These are phyloP conservation scores for Camelina neglecta DNA, from an alignment of 345 rosid genomes.

Conservation along the genomic window DNA sequence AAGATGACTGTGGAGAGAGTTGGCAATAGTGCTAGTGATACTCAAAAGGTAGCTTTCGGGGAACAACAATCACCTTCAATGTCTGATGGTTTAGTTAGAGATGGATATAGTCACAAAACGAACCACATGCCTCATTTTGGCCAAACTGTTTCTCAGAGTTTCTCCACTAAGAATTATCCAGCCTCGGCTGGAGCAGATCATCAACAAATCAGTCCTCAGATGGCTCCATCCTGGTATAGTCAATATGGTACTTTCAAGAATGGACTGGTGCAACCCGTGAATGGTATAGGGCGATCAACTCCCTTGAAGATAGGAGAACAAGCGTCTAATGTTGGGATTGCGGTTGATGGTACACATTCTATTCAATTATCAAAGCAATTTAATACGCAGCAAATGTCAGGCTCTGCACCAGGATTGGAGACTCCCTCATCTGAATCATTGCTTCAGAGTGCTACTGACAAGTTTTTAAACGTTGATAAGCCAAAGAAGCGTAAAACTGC, in stretches of 20 bases:
- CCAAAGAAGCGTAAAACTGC: constrained; percentile 73
- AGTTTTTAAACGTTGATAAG: constrained; percentile 39
- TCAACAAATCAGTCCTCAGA: constrained; percentile 67
- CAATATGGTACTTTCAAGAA: constrained; percentile 71
- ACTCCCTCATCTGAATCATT: constrained; percentile 48
- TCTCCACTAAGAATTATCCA: constrained; percentile 44
- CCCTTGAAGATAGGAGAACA: constrained; percentile 52
- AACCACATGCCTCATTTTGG: constrained; percentile 42
- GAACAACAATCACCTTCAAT: constrained; percentile 49
- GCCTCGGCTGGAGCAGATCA: constrained; percentile 54
- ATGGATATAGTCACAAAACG: constrained; percentile 43
- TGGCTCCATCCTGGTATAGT: constrained; percentile 85
- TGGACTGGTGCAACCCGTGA: constrained; percentile 59
- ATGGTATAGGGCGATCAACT: constrained; percentile 51
- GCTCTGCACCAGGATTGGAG: constrained; percentile 43
- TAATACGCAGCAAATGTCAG: constrained; percentile 44
- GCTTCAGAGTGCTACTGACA: constrained; percentile 49
- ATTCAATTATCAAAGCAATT: constrained; percentile 46
- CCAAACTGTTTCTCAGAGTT: constrained; percentile 49
- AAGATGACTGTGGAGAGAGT: constrained; percentile 58
- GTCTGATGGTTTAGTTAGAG: constrained; percentile 49
- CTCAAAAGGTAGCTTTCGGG: constrained; percentile 51
- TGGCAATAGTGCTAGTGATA: constrained; percentile 51
- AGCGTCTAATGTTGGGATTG: constrained; percentile 48
- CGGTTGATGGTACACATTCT: constrained; percentile 51